Percentiles rank a stretch among this genome's conserved stretches.
Conservation (phyloP, 495 filamentous ascomycete genomes). For the Chaetomidium leptoderma region DNA sequence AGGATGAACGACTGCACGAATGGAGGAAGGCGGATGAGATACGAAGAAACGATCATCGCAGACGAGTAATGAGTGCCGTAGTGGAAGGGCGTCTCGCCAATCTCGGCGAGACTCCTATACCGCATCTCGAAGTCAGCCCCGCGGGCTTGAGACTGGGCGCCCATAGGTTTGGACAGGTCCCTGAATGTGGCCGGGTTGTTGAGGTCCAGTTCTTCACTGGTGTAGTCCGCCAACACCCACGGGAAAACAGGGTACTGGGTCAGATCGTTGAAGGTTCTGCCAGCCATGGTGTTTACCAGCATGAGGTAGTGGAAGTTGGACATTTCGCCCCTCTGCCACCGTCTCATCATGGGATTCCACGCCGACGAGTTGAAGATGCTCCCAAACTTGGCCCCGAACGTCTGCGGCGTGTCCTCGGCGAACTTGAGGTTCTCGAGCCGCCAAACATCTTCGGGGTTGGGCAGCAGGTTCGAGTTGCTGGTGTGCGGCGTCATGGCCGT, state of each 20-base stretch:
- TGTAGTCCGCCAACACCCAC: slow-evolving; percentile 95
- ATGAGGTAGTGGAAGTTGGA: slow-evolving; percentile 99
- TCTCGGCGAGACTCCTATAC: slow-evolving; percentile 85
- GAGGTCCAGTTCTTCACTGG: slow-evolving; percentile 89
- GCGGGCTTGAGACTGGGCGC: slow-evolving; percentile 74
- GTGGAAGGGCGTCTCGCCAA: slow-evolving; percentile 88
- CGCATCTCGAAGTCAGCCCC: slow-evolving; percentile 74
- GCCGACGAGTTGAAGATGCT: slow-evolving; percentile 78
- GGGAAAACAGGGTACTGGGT: slow-evolving; percentile 98
- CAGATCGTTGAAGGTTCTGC: slow-evolving; percentile 93
- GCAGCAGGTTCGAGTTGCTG: slow-evolving; percentile 43
- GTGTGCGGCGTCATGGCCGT: slow-evolving; percentile 74
- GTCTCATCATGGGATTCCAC: slow-evolving; percentile 77
- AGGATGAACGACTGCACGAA: slow-evolving; percentile 96
- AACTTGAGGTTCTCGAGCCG: slow-evolving; percentile 78
- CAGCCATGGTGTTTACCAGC: slow-evolving; percentile 96
- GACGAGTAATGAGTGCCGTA: slow-evolving; percentile 99
- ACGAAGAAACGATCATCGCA: slow-evolving; percentile 96
- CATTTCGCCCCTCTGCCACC: slow-evolving; percentile 90
- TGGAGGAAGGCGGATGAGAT: slow-evolving; percentile 89
- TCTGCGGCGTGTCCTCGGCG: slow-evolving; percentile 74
- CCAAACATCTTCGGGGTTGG: slow-evolving; percentile 71
- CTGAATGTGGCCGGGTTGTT: slow-evolving; percentile 78
- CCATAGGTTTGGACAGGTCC: slow-evolving; percentile 94
- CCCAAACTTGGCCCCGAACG: slow-evolving; percentile 87